A percentile compares a stretch with the other conserved stretches of the same genome.
Evolutionary conservation across 345 rosid genomes (phyloP).

Genomic region (Cochlearia excelsa): DNA sequence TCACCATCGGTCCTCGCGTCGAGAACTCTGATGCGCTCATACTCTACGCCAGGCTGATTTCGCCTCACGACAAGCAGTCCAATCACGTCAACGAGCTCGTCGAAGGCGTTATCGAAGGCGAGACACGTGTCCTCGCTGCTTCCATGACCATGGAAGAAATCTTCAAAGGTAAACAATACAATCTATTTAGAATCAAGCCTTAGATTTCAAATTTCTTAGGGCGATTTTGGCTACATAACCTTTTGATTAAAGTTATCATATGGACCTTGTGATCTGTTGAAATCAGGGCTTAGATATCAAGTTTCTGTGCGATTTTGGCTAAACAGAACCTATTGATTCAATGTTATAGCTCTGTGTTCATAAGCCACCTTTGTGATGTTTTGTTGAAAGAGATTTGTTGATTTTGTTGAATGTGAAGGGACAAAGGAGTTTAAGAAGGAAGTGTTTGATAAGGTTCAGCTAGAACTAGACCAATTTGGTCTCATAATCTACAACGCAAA

Average conservation of each 20-base stretch:
- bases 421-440: conserved; percentile 72
- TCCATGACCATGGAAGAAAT: conserved; percentile 89
- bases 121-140: conserved; percentile 81
- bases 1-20: conserved; percentile 71
- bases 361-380: no score
- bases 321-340: no score
- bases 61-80: conserved; percentile 63
- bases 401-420: conserved; percentile 16
- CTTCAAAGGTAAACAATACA: conserved; percentile 42
- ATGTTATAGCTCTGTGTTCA: no score
- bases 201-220: no score
- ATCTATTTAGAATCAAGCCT: neutral
- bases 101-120: conserved; percentile 81
- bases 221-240: no score
- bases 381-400: neutral
- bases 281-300: no score
- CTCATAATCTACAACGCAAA: conserved; percentile 71
- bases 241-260: no score
- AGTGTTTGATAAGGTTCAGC: conserved; percentile 73
- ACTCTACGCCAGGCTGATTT: conserved; percentile 60
- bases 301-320: no score
- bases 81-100: conserved; percentile 73
- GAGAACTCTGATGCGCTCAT: conserved; percentile 51
- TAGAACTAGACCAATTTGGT: conserved; percentile 73
- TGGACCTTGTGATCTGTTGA: no score